Conservation (phyloP, 192 early-diverging fungal species). For the Geranomyces variabilis region DNA sequence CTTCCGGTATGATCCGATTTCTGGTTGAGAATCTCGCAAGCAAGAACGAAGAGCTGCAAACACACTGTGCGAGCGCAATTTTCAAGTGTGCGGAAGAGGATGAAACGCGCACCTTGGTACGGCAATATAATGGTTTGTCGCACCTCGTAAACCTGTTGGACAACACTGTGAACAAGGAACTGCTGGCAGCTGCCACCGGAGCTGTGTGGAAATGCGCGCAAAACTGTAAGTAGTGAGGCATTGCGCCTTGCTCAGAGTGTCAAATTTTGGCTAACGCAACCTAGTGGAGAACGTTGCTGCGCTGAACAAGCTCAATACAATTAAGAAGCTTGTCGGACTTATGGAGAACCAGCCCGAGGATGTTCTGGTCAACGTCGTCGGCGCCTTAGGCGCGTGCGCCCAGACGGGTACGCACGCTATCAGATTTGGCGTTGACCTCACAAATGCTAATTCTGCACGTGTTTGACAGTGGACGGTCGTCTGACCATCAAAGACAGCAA, state of each 20-base stretch:
- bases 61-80: conserved; percentile 65
- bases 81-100: conserved; percentile 73
- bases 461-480: conserved; percentile 56
- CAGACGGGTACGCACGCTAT: conserved; percentile 52
- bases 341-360: conserved; percentile 74
- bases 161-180: conserved; percentile 62
- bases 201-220: conserved; percentile 72
- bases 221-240: conserved; percentile 44
- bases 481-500: conserved; percentile 58
- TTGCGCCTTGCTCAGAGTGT: too few relatives aligned
- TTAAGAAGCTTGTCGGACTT: conserved; percentile 67
- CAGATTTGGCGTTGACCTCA: too few relatives aligned
- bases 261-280: too few relatives aligned
- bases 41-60: conserved; percentile 63
- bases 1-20: conserved; percentile 65
- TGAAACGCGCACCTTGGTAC: conserved; percentile 59
- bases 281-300: conserved; percentile 64
- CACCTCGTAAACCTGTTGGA: conserved; percentile 63
- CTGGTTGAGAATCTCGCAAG: conserved; percentile 65
- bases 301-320: conserved; percentile 66
- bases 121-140: conserved; percentile 55
- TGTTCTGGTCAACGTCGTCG: conserved; percentile 68
- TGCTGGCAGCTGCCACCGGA: conserved; percentile 67
- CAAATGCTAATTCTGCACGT: too few relatives aligned
- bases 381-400: conserved; percentile 66